These are phyloP conservation scores for Amphirosellinia nigrospora DNA, from an alignment of 495 filamentous ascomycete genomes.

Conservation along the genomic window DNA sequence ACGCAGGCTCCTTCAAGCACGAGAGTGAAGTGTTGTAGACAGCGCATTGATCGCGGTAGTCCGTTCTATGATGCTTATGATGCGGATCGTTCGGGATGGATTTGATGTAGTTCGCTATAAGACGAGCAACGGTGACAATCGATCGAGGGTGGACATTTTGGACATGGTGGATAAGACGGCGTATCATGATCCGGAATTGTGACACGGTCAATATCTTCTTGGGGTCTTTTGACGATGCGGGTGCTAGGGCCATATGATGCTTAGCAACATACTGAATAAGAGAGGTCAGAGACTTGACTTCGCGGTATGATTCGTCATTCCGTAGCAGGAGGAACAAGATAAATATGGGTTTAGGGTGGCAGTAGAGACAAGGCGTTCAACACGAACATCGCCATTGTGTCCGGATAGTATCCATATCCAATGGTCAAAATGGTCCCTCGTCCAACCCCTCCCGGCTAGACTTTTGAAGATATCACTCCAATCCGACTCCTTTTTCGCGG, in stretches of 20 bases:
- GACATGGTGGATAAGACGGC: slow-evolving; percentile 42
- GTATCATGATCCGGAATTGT: slow-evolving; percentile 42
- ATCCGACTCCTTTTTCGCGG: slow-evolving; percentile 29
- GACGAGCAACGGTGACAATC: slow-evolving; percentile 41
- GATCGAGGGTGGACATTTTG: slow-evolving; percentile 42
- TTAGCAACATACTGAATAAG: slow-evolving; percentile 42
- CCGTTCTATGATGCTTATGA: slow-evolving; percentile 15
- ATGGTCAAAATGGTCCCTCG: slow-evolving; percentile 38
- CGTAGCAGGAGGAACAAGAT: slow-evolving; percentile 43
- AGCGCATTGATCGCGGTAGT: slow-evolving; percentile 32
- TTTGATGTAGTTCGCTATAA: slow-evolving; percentile 44
- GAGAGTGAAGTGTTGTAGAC: slow-evolving; percentile 47
- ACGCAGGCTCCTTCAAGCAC: slow-evolving; percentile 39
- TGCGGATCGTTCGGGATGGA: slow-evolving; percentile 29
- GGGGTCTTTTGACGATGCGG: not conserved
- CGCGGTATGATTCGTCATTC: slow-evolving; percentile 37
- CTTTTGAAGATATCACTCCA: slow-evolving; percentile 40
- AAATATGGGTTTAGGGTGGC: slow-evolving; percentile 47
- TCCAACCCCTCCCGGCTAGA: slow-evolving; percentile 35
- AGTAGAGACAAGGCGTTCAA: slow-evolving; percentile 43
- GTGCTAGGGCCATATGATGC: slow-evolving; percentile 33
- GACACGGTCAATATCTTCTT: slow-evolving; percentile 30
- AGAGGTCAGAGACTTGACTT: slow-evolving; percentile 35
- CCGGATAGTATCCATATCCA: slow-evolving; percentile 53
- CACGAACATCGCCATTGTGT: slow-evolving; percentile 38